phyloP scores from a whole-genome alignment of 768 basidiomycete species.

The Agrocybe praecox region DNA sequence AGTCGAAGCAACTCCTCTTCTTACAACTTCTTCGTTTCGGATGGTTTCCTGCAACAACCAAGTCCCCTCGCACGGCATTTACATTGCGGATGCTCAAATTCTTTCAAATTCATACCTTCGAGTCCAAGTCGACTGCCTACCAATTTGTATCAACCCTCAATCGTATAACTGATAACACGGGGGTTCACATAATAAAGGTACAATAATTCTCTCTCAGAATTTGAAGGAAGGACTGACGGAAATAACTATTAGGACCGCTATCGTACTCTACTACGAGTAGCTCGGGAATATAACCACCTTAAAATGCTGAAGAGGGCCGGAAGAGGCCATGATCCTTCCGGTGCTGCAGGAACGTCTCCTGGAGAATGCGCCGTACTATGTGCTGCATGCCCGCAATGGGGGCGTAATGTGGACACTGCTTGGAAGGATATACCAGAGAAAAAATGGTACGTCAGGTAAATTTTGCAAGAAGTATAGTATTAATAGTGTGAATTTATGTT shows the following conservation, averaged over 20 bases:
- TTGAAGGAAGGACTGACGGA: neutral
- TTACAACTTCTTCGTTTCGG: neutral
- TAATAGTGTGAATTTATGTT: neutral
- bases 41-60: conserved; percentile 10
- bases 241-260: conserved; percentile 10
- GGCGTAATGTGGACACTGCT: conserved; percentile 8
- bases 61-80: conserved; percentile 4
- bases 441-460: neutral
- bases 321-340: conserved; percentile 10
- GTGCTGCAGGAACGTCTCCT: neutral
- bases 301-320: conserved; percentile 15
- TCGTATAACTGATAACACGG: conserved; percentile 4
- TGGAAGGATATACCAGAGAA: conserved; percentile 6
- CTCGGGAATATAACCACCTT: conserved; percentile 12
- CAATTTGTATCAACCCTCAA: conserved; percentile 7
- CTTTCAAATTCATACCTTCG: conserved; percentile 7
- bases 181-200: neutral
- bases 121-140: conserved; percentile 8
- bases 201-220: neutral
- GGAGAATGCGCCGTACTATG: conserved; percentile 13
- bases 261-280: conserved; percentile 1
- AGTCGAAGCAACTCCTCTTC: neutral
- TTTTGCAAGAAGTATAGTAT: neutral
- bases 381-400: conserved; percentile 18
- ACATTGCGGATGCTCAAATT: conserved; percentile 7